Evolutionary conservation across 2,329 filamentous ascomycete genomes (phyloP), one percentile per base, ranked within the genome.

Genomic region (Chaetoscypha palmicola): DNA sequence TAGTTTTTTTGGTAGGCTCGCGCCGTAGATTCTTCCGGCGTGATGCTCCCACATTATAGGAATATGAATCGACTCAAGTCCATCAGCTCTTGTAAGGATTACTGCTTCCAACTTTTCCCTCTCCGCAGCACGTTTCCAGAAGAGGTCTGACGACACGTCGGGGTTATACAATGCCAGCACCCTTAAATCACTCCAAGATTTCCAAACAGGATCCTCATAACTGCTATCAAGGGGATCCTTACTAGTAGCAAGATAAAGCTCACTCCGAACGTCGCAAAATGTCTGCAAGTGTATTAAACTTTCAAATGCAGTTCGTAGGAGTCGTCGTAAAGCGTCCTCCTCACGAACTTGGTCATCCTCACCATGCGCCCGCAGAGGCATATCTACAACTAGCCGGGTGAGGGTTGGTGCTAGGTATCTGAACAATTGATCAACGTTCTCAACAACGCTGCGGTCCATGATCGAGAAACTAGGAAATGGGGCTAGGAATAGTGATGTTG

Each of bases 221-320:
- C 61, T 14, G 61, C 51, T 19, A 60, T 58, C 23, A 63, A 57
- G 1, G 56, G 47, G 21, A 43, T 42, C 16, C 34, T 46, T 4
- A 46, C 40, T 11, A 41, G 49, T 14, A 46, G 42, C 0, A 64
- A 48, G 37, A 59, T 60, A 12, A n/a, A 21, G 19, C 9, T 22
- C 14, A 19, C 7, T 7, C 21, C 33, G 20, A 36, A 12, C 14
- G 12, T 36, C 19, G 33, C 16, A 43, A 73, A 52, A n/a, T 60
- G 67, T 70, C 32, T 68, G 66, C 43, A 75, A 70, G 50, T 74
- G 69, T 45, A 63, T 57, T 0, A 75, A 63, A 35, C 63, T 55
- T 50, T 61, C 55, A 44, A 75, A 72, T 0, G 68, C 71, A n/a
- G 68, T 62, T 9, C 65, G 64, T 5, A 75, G 62, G 3, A 64